Evolutionary conservation across 2,329 filamentous ascomycete genomes (phyloP).

Genomic region (Neofusicoccum sp.): DNA sequence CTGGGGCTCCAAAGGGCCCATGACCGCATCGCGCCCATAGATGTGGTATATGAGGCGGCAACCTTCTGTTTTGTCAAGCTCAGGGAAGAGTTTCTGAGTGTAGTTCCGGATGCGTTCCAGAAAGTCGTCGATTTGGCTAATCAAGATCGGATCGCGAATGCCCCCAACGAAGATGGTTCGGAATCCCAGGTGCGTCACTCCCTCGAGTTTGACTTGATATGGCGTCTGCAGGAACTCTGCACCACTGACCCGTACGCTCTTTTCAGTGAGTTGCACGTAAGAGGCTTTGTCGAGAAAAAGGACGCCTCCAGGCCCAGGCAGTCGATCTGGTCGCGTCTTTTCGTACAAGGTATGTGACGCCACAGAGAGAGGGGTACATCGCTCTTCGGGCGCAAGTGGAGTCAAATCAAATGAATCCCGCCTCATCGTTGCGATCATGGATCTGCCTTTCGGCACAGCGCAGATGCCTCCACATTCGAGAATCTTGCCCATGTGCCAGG

Average conservation of each 20-base stretch:
- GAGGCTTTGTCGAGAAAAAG: constrained; percentile 46
- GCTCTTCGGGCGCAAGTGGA: constrained; percentile 42
- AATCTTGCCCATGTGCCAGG: constrained; percentile 58
- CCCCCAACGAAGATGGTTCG: constrained; percentile 26
- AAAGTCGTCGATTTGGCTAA: constrained; percentile 27
- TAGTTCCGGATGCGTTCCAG: constrained; percentile 23
- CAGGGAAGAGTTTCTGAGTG: constrained; percentile 5
- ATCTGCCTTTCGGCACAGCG: constrained; percentile 50
- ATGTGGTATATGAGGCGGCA: too few species aligned
- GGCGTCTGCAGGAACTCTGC: not conserved
- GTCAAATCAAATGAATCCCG: constrained; percentile 53
- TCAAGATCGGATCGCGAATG: constrained; percentile 26
- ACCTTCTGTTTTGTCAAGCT: not conserved
- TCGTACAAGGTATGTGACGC: constrained; percentile 60
- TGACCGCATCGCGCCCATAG: too few species aligned
- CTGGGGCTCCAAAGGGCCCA: too few species aligned
- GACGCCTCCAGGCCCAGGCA: constrained; percentile 54
- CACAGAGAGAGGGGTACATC: constrained; percentile 53
- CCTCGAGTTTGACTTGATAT: constrained; percentile 27
- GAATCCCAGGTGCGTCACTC: constrained; percentile 22
- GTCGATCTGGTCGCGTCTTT: constrained; percentile 55
- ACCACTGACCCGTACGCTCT: too few species aligned
- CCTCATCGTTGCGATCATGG: constrained; percentile 47
- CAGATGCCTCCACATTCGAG: constrained; percentile 57
- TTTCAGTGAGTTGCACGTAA: constrained; percentile 42